A percentile compares a stretch with the other conserved stretches of the same genome.
phyloP scores from a whole-genome alignment of 2,329 filamentous ascomycete genomes.

The Colletotrichum sp. region DNA sequence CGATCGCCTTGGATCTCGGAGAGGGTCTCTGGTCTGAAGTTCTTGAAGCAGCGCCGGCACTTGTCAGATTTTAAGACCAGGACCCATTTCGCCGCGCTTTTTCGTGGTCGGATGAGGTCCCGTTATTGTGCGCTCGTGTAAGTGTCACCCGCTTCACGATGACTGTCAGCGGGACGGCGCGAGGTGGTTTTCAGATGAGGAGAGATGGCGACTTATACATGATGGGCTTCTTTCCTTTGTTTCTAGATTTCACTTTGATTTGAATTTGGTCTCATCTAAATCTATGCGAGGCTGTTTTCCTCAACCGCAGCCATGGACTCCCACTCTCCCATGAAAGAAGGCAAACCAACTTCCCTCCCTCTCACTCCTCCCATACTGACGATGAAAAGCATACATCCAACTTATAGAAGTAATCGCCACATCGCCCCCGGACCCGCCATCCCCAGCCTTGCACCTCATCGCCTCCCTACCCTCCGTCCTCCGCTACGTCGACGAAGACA shows the following conservation, averaged over 20 bases:
- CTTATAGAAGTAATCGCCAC: constrained; percentile 20
- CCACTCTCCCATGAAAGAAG: constrained; percentile 24
- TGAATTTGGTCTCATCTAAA: neutral
- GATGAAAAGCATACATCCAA: constrained; percentile 11
- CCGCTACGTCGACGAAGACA: constrained; percentile 13
- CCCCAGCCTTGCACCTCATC: constrained; percentile 18
- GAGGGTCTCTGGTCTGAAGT: neutral
- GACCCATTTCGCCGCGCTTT: neutral
- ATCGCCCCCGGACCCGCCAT: neutral
- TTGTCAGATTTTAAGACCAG: neutral
- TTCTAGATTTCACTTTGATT: accelerated
- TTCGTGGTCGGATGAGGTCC: neutral
- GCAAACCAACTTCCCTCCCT: neutral
- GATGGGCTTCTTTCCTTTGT: neutral
- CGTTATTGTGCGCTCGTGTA: constrained; percentile 2
- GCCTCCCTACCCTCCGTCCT: constrained; percentile 21
- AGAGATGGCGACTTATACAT: neutral
- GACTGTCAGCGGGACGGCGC: neutral
- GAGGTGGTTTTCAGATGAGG: neutral
- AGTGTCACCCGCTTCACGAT: constrained; percentile 14
- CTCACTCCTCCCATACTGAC: neutral
- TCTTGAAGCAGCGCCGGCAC: neutral
- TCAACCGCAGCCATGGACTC: constrained; percentile 3
- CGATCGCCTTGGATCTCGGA: neutral
- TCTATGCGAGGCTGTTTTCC: neutral